phyloP scores from a whole-genome alignment of 257 asterid species.

The Orobanche coerulescens region DNA sequence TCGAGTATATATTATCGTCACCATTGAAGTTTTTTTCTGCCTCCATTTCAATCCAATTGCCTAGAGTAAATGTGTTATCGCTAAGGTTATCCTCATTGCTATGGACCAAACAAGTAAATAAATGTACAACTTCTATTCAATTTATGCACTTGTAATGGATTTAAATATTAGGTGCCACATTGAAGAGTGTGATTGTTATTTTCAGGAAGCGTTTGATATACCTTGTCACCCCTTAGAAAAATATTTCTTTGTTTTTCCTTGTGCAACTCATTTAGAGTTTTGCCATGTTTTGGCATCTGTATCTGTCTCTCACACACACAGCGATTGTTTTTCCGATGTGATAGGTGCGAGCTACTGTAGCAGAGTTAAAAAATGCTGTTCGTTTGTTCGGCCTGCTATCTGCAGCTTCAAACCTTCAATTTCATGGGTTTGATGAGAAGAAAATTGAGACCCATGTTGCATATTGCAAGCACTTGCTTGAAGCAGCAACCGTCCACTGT shows the following conservation, averaged over 20 bases:
- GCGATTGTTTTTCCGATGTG: conserved; percentile 11
- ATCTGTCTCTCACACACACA: not conserved
- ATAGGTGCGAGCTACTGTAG: conserved; percentile 85
- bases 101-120: not conserved
- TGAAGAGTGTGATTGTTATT: not conserved
- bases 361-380: conserved; percentile 94
- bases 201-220: not conserved
- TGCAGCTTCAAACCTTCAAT: conserved; percentile 75
- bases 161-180: not conserved
- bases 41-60: too few species aligned
- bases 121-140: not conserved
- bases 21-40: too few species aligned
- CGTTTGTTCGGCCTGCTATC: conserved; percentile 90
- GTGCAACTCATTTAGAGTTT: not conserved
- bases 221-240: not conserved
- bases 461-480: conserved; percentile 92
- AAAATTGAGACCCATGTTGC: conserved; percentile 96
- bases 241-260: not conserved
- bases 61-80: not conserved
- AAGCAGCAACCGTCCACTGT: conserved; percentile 86
- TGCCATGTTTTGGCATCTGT: not conserved
- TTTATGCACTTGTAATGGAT: not conserved
- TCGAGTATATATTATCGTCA: not conserved
- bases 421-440: conserved; percentile 96
- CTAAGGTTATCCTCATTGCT: not conserved